phyloP scores from a whole-genome alignment of 352 stramenopile species.

The Pilasporangium apinafurcum region DNA sequence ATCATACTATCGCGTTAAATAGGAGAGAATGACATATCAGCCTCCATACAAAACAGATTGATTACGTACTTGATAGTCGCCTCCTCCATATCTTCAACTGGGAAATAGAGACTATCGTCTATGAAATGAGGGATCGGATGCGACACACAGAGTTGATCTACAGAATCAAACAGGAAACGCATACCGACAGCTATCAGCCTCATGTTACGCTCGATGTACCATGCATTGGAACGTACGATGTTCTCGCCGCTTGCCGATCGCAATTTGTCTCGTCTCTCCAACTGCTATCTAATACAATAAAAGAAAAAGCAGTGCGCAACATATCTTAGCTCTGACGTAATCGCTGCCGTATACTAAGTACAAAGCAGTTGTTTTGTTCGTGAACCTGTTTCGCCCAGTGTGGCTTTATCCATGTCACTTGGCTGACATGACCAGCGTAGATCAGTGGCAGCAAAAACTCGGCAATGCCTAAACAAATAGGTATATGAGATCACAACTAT shows the following conservation, averaged over 20 bases:
- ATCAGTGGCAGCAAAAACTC: conserved; percentile 82
- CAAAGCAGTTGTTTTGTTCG: too few relatives aligned
- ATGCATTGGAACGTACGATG: conserved; percentile 15
- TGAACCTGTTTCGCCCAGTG: conserved; percentile 69
- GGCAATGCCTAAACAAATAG: conserved; percentile 46
- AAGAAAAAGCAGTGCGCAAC: too few relatives aligned
- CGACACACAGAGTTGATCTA: conserved; percentile 41
- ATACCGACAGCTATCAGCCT: conserved; percentile 10
- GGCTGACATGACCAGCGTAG: conserved; percentile 68
- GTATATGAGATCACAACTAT: background rate
- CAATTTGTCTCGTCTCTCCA: conserved; percentile 21
- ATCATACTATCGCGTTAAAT: background rate
- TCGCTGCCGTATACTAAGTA: too few relatives aligned
- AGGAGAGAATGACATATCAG: background rate
- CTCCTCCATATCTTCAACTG: conserved; percentile 19
- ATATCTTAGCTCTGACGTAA: too few relatives aligned
- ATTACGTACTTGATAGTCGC: conserved; percentile 20
- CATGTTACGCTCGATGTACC: background rate
- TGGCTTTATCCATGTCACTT: conserved; percentile 80
- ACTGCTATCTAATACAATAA: conserved; percentile 20
- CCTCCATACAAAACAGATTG: background rate
- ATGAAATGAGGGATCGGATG: conserved; percentile 62
- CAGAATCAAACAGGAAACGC: background rate
- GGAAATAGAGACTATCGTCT: conserved; percentile 58
- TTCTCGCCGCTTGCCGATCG: conserved; percentile 26